Conservation (phyloP, 768 basidiomycete species). For the Porphyrellus cyaneotinctus region DNA sequence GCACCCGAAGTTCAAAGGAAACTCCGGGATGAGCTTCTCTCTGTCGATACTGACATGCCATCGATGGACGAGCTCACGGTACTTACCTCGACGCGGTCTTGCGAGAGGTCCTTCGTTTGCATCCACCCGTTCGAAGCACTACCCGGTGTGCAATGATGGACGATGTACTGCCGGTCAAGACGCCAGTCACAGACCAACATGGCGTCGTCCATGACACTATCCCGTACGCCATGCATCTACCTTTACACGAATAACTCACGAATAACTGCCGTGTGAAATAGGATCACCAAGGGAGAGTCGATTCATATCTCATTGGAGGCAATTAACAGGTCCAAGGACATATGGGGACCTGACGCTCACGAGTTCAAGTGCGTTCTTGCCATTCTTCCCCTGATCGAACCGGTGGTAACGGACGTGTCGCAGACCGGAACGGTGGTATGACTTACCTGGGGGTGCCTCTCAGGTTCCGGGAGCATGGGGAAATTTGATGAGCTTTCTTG, state of each 20-base stretch:
- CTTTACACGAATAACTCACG: neutral
- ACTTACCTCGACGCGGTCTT: conserved; percentile 64
- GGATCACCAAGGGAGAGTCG: conserved; percentile 44
- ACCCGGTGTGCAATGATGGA: conserved; percentile 46
- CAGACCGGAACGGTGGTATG: conserved; percentile 65
- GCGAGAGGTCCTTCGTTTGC: conserved; percentile 54
- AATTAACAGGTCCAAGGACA: conserved; percentile 46
- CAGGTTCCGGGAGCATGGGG: conserved; percentile 58
- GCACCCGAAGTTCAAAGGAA: conserved; percentile 47
- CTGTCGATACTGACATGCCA: conserved; percentile 51
- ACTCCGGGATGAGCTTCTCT: conserved; percentile 55
- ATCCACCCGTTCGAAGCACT: conserved; percentile 47
- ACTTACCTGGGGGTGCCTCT: conserved; percentile 39
- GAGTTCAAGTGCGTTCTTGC: conserved; percentile 49
- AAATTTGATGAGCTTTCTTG: conserved; percentile 57
- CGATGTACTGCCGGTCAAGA: conserved; percentile 48
- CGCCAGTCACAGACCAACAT: conserved; percentile 41
- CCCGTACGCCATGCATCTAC: conserved; percentile 23
- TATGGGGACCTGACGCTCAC: conserved; percentile 64
- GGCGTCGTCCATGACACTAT: conserved; percentile 41
- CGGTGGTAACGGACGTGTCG: neutral
- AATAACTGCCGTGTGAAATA: conserved; percentile 2
- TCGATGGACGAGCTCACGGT: conserved; percentile 65
- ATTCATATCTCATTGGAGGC: conserved; percentile 52
- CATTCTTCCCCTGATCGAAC: neutral